These are phyloP conservation scores for Mucor velutinosus DNA, from an alignment of 371 early-diverging fungal species.

Conservation along the genomic window DNA sequence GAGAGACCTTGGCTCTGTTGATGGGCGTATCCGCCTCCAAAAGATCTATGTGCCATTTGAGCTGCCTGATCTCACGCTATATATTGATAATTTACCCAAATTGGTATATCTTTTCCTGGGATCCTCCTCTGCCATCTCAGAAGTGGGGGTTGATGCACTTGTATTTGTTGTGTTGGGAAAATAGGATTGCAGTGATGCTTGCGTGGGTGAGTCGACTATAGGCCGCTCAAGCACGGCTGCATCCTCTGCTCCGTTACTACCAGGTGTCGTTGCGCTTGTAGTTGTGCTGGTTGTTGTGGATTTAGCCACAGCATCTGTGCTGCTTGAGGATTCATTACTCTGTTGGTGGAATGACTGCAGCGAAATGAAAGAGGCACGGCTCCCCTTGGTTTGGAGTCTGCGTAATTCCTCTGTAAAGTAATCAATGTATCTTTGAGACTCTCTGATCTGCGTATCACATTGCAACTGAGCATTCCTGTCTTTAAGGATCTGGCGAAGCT, in stretches of 20 bases:
- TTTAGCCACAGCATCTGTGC: background rate
- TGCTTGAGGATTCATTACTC: background rate
- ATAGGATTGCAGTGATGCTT: conserved; percentile 2
- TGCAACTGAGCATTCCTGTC: conserved; percentile 70
- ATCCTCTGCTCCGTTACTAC: background rate
- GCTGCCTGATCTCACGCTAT: background rate
- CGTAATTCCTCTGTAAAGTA: conserved; percentile 74
- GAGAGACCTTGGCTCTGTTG: conserved; percentile 81
- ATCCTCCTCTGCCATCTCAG: conserved; percentile 8
- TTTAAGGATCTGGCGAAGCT: conserved; percentile 61
- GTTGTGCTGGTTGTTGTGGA: background rate
- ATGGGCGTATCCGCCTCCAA: conserved; percentile 76
- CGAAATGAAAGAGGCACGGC: conserved; percentile 19
- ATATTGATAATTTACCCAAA: conserved; percentile 37
- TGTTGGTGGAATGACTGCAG: conserved; percentile 2
- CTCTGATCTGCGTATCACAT: conserved; percentile 75
- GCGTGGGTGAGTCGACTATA: conserved; percentile 7
- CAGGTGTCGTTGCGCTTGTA: background rate
- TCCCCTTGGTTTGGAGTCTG: conserved; percentile 26
- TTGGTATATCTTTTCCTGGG: conserved; percentile 42
- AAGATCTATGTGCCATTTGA: conserved; percentile 46
- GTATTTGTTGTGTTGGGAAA: background rate
- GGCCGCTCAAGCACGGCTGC: background rate
- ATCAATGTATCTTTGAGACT: conserved; percentile 78
- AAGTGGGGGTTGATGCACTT: background rate